Evolutionary conservation across 1,139 yeast genomes (phyloP), one percentile per base, ranked within the genome.

Genomic region (Yamadazyma aaseri): DNA sequence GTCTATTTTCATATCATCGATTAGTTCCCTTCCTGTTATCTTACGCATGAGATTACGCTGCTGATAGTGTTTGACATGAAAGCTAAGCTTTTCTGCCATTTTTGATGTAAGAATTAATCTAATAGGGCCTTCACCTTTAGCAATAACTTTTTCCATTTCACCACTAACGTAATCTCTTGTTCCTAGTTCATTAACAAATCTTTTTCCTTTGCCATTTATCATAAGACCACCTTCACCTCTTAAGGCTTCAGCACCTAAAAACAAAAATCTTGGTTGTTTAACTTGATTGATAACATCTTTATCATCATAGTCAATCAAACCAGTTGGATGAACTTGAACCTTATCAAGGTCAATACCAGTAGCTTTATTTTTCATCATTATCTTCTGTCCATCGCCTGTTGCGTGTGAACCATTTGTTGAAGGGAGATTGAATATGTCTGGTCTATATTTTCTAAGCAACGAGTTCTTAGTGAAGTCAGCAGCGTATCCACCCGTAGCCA

Each of bases 311-410:
- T 81, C 85, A 41, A 85, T 73, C 47, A 85, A 72, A 1, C 95
- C 95, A 6, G 94, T 83, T 16, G 95, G 95, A 47, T 82, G 90
- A 11, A 85, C 82, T 57, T 85, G 95, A 26, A 84, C 79, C 55
- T 83, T 81, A 31, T 82, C 86, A 77, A 84, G 70, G 53, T 83
- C 89, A 28, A 82, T 74, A 27, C 83, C 74, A 24, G 71, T 61
- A 8, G 86, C 94, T 18, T 82, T 76, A 40, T 65, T 61, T 34
- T 70, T 71, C 55, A 75, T 68, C 41, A 81, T 63, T 36, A 85
- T 65, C 37, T 73, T 68, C 44, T 81, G 86, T 1, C 90, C 89
- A 53, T 84, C 92, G 12, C 92, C 92, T 3, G 87, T 74, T 3
- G 94, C 86, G 47, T 81, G 85, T 22, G 64, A 66, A 11, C 89